A percentile compares a stretch with the other conserved stretches of the same genome.
phyloP scores from a whole-genome alignment of 306 rosid species.

The Neltuma alba region DNA sequence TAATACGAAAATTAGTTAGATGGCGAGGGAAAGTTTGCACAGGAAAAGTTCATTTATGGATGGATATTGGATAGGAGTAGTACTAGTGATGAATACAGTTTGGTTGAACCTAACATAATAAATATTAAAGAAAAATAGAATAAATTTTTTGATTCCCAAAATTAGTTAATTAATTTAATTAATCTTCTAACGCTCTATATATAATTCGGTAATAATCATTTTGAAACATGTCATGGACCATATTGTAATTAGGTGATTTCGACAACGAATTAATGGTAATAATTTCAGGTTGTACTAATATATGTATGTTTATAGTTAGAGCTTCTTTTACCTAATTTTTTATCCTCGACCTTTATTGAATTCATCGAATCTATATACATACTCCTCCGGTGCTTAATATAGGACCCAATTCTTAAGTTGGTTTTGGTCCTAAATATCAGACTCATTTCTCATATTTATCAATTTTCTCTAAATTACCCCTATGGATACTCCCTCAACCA shows the following conservation, averaged over 20 bases:
- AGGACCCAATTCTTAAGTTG: no score
- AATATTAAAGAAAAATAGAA: slow-evolving; percentile 41
- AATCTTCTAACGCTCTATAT: slow-evolving; percentile 29
- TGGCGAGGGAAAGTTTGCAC: slow-evolving; percentile 39
- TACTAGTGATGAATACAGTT: slow-evolving; percentile 54
- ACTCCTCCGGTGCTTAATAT: no score
- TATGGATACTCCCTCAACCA: no score
- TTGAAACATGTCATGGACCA: slow-evolving; percentile 46
- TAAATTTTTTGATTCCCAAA: slow-evolving; percentile 38
- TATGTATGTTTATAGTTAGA: slow-evolving; percentile 3
- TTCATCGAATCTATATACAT: not conserved
- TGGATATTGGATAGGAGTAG: slow-evolving; percentile 43
- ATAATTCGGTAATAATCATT: slow-evolving; percentile 40
- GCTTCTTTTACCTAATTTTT: slow-evolving; percentile 27
- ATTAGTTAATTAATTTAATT: slow-evolving; percentile 16
- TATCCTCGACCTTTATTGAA: not conserved
- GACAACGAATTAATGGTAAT: not conserved
- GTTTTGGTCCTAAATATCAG: no score
- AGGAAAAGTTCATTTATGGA: slow-evolving; percentile 63
- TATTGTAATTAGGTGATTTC: slow-evolving; percentile 35
- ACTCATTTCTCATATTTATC: no score
- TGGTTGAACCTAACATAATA: slow-evolving; percentile 67
- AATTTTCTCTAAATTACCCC: no score
- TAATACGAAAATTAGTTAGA: slow-evolving; percentile 24
- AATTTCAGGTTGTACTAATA: not conserved